Percentiles rank a stretch among this genome's conserved stretches.
These are phyloP conservation scores for Suillus decipiens DNA, from an alignment of 768 basidiomycete species.

Conservation along the genomic window DNA sequence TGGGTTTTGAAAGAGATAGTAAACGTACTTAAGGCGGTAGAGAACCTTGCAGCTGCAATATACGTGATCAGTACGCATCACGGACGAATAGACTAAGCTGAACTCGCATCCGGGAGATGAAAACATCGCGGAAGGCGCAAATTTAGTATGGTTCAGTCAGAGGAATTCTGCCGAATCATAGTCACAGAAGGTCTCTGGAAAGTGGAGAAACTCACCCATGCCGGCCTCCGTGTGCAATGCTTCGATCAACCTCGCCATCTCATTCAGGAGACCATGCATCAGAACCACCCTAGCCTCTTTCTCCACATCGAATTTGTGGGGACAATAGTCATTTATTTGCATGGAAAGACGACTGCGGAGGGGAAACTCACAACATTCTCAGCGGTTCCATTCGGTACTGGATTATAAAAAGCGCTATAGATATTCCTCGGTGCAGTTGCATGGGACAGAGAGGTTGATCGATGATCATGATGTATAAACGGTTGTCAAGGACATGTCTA, in stretches of 20 bases:
- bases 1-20: neutral
- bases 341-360: slow-evolving; percentile 56
- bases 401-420: slow-evolving; percentile 42
- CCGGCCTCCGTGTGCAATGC: slow-evolving; percentile 30
- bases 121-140: slow-evolving; percentile 39
- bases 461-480: slow-evolving; percentile 42
- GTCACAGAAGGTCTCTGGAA: neutral
- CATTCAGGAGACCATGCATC: slow-evolving; percentile 16
- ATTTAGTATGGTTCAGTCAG: slow-evolving; percentile 15
- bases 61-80: slow-evolving; percentile 4
- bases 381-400: slow-evolving; percentile 28
- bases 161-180: neutral
- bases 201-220: slow-evolving; percentile 24
- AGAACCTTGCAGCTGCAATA: slow-evolving; percentile 46
- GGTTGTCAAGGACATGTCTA: slow-evolving; percentile 46
- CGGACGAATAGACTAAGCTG: neutral
- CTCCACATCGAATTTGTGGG: slow-evolving; percentile 17
- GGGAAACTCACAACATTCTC: neutral
- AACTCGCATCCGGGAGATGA: slow-evolving; percentile 51
- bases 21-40: slow-evolving; percentile 48
- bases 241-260: slow-evolving; percentile 29
- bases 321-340: slow-evolving; percentile 50
- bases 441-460: slow-evolving; percentile 51
- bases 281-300: slow-evolving; percentile 16
- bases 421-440: slow-evolving; percentile 53